phyloP scores from a whole-genome alignment of 441 rosid genomes.

The Eugenia klotzschiana region DNA sequence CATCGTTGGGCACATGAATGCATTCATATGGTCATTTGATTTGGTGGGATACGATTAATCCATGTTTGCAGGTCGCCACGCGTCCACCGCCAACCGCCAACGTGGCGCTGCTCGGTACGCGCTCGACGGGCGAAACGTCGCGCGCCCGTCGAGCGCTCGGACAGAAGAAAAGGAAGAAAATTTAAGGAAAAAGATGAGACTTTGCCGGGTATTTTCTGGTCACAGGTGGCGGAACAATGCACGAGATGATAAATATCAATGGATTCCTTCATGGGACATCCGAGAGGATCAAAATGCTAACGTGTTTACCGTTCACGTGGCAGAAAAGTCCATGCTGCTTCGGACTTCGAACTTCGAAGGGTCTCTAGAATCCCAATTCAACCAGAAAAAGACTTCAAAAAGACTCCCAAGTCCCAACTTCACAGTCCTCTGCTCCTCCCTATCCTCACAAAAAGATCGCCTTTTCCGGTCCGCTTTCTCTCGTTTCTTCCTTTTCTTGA shows the following conservation, averaged over 20 bases:
- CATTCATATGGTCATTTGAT: background rate
- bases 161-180: background rate
- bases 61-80: background rate
- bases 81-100: background rate
- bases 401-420: background rate
- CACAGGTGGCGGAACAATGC: background rate
- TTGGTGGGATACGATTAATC: background rate
- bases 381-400: background rate
- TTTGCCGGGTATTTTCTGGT: background rate
- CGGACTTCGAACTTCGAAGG: conserved; percentile 7
- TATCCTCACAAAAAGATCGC: background rate
- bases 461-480: background rate
- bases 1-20: too few species aligned
- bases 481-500: background rate
- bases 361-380: background rate
- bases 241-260: background rate
- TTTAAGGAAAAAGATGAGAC: background rate
- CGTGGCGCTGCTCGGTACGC: background rate
- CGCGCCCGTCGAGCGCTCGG: background rate
- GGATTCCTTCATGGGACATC: background rate
- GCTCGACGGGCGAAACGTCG: background rate
- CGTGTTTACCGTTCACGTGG: conserved; percentile 50
- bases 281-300: background rate
- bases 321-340: conserved; percentile 11
- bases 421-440: background rate